Base-by-base conservation (phyloP, 768 basidiomycete genomes). In the Hypholoma fasciculare region DNA sequence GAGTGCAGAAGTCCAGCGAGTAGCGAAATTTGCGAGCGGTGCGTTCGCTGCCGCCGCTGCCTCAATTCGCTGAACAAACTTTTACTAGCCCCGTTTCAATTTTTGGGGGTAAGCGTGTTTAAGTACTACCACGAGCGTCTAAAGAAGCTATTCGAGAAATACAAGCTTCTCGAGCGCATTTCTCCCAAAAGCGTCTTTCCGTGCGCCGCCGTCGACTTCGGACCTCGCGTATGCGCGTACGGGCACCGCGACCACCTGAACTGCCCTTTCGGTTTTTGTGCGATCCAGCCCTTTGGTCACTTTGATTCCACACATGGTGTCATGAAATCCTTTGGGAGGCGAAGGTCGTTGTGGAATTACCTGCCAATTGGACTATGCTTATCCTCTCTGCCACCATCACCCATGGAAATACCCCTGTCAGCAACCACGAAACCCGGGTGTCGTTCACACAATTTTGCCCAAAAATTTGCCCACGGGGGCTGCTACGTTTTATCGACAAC, bases 251-350 rank as follows among this genome's bases (percentile, higher is more conserved):
- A 61, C 27, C 14, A 30, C 2, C n/a, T 49, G n/a, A 57, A 61
- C 38, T 43, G 42, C n/a, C 49, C 60, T 0, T 61, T 61, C 43
- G 60, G 60, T n/a, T 44, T 44, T 6, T 61, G 60, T 8, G 51
- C 50, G 0, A 53, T 61, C 23, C 49, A 52, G n/a, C 27, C 60
- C 1, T 42, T 61, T 0, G 60, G 60, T 2, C 13, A 16, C 14
- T 57, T 61, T 23, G 44, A 61, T 39, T 36, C 19, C 26, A 48
- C 16, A 6, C 51, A 13, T 26, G 60, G 60, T 43, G 60, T 0
- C 60, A 61, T 14, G 7, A 53, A 5, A 37, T 61, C 19, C 36
- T 61, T 2, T 57, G 50, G 46, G 60, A 61, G 14, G 19, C 39
- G 1, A 7, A 23, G 4, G 20, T 61, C 1, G 23, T 61, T 8